These are phyloP conservation scores for Sedum album DNA, from an alignment of 164 flowering plant species.

Conservation along the genomic window DNA sequence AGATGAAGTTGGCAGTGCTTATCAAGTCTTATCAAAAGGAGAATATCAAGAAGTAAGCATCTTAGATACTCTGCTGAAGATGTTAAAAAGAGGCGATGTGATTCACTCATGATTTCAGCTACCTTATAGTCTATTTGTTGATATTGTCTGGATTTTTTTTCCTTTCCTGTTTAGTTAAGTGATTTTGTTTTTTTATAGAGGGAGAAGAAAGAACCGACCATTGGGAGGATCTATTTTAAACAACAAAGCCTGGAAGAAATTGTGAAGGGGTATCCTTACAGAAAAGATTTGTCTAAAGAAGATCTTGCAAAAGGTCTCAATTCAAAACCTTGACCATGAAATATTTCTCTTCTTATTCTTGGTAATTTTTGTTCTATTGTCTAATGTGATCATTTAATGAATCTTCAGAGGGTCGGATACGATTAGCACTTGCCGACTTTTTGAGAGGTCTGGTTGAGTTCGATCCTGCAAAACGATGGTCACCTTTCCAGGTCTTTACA, in stretches of 20 bases:
- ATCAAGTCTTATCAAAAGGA: conserved; percentile 59
- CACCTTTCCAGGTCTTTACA: conserved; percentile 78
- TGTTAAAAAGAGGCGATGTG: not conserved
- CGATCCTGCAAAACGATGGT: conserved; percentile 98
- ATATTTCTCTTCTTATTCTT: conserved; percentile 9
- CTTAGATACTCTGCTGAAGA: not conserved
- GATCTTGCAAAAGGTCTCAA: conserved; percentile 61
- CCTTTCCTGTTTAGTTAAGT: conserved; percentile 1
- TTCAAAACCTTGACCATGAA: not conserved
- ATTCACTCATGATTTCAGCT: not conserved
- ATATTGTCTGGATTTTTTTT: not conserved
- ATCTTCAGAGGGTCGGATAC: conserved; percentile 58
- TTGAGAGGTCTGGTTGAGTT: conserved; percentile 92
- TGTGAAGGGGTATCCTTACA: conserved; percentile 70
- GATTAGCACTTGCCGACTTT: conserved; percentile 86
- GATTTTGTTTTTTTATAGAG: conserved; percentile 39
- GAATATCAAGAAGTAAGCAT: conserved; percentile 91
- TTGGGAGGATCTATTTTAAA: conserved; percentile 85
- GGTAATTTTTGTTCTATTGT: not conserved
- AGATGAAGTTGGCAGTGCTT: conserved; percentile 49
- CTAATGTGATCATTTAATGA: not conserved
- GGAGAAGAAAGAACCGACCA: conserved; percentile 65
- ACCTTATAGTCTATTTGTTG: not conserved
- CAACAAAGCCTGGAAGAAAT: conserved; percentile 80
- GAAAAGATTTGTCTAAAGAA: conserved; percentile 55